phyloP scores from a whole-genome alignment of 495 filamentous ascomycete species.

The Aspergillus haitiensis region DNA sequence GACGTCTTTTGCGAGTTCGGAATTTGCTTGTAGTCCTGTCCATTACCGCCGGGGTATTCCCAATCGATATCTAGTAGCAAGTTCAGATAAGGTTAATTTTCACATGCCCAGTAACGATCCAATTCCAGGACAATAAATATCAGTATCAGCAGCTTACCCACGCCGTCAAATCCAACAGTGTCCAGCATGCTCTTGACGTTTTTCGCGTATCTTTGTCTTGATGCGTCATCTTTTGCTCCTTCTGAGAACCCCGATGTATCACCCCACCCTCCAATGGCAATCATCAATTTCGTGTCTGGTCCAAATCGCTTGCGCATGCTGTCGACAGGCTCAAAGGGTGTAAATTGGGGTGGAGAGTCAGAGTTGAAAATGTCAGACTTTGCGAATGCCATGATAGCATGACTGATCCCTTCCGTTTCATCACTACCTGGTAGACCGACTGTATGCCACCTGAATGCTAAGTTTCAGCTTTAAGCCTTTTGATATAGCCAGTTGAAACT shows the following conservation, averaged over 20 bases:
- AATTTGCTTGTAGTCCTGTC: constrained; percentile 67
- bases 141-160: constrained; percentile 29
- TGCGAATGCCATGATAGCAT: constrained; percentile 71
- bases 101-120: background rate
- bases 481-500: too few relatives aligned
- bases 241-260: constrained; percentile 62
- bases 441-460: constrained; percentile 32
- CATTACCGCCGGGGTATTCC: constrained; percentile 81
- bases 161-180: constrained; percentile 61
- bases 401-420: constrained; percentile 38
- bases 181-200: constrained; percentile 65
- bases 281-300: constrained; percentile 60
- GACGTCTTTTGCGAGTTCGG: constrained; percentile 61
- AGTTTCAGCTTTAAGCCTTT: background rate
- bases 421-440: constrained; percentile 29
- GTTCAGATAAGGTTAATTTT: background rate
- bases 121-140: background rate
- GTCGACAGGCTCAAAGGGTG: constrained; percentile 61
- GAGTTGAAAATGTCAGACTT: constrained; percentile 60
- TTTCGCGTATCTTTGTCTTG: constrained; percentile 58
- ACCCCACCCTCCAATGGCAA: constrained; percentile 76
- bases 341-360: constrained; percentile 43
- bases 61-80: constrained; percentile 67
- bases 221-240: constrained; percentile 54
- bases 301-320: constrained; percentile 59